Evolutionary conservation across 441 rosid genomes (phyloP), one percentile per base, ranked within the genome.

Genomic region (Rhodomyrtus psidioides): DNA sequence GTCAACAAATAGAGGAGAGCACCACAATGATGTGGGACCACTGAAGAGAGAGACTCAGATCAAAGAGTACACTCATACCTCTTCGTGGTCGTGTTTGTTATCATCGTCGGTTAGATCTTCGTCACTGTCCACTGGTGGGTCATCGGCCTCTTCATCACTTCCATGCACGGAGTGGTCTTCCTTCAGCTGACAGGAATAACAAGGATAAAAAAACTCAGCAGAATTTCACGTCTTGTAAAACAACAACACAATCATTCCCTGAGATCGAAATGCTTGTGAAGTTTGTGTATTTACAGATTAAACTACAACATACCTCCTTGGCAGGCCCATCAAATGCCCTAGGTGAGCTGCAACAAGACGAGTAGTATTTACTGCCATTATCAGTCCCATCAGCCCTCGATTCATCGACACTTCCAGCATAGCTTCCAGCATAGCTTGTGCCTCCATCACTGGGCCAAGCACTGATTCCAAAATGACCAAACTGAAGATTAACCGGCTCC

Each of bases 381-480:
- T 97, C 99, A 84, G 94, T 95, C 84, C 93, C 74, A 56, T 96
- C 98, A 85, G 90, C 96, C 90, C 94, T 94, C 0, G 91, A 94
- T 84, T 94, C 99, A 60, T 97, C 99, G 23, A 94, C 87, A 91
- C 99, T 96, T 84, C 97, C 96, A 12, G 99, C 94, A 39, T 28
- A 54, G 60, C 84, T 82, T 42, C 84, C 84, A 53, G 84, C 84
- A 56, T 91, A 93, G 86, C 99, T 97, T 8, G 99, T 96, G 46
- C 97, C 98, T 86, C 98, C 99, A 87, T 94, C 99, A 89, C 93
- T 94, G 74, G 98, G 97, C 98, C 99, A 97, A 82, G 99, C 99
- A 90, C 99, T 97, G 88, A 96, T 95, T 65, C 99, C 99, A 91
- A 94, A 95, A 84, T 92, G 91, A 65, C 99, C 99, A 65, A 97